These are phyloP conservation scores for Alternaria angustiovoidea DNA, from an alignment of 2,329 filamentous ascomycete genomes.

Conservation along the genomic window DNA sequence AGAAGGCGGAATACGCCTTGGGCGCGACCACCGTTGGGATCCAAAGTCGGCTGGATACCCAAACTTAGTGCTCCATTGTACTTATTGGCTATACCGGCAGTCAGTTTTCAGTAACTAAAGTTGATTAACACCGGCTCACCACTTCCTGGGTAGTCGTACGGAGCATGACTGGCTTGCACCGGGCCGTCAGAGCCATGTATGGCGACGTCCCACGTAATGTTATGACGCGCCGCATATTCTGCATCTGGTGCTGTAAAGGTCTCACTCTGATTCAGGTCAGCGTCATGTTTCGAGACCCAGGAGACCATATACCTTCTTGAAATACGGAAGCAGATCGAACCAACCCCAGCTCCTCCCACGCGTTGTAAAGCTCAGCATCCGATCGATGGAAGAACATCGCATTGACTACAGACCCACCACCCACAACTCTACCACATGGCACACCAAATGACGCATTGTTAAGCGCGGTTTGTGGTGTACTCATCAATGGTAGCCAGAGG, in stretches of 20 bases:
- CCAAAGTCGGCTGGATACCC: slow-evolving; percentile 23
- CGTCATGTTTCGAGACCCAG: slow-evolving; percentile 57
- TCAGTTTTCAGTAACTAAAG: background rate
- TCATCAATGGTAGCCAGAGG: slow-evolving; percentile 31
- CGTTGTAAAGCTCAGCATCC: slow-evolving; percentile 52
- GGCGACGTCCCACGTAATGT: slow-evolving; percentile 32
- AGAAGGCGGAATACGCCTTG: slow-evolving; percentile 44
- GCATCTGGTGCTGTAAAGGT: slow-evolving; percentile 29
- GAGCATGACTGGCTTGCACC: slow-evolving; percentile 33
- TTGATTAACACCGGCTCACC: slow-evolving; percentile 14
- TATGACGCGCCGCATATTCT: slow-evolving; percentile 20
- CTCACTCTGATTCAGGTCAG: slow-evolving; percentile 26
- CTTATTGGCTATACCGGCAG: slow-evolving; percentile 21
- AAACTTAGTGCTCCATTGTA: slow-evolving; percentile 25
- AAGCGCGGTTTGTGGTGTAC: slow-evolving; percentile 29
- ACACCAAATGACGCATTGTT: slow-evolving; percentile 26
- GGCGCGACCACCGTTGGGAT: slow-evolving; percentile 33
- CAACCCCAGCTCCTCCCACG: slow-evolving; percentile 66
- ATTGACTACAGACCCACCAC: slow-evolving; percentile 48
- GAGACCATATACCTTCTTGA: slow-evolving; percentile 34
- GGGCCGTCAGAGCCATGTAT: slow-evolving; percentile 32
- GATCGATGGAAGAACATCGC: slow-evolving; percentile 47
- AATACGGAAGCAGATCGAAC: slow-evolving; percentile 54
- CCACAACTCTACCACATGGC: slow-evolving; percentile 36
- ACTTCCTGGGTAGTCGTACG: slow-evolving; percentile 35